Percentiles rank a stretch among this genome's conserved stretches.
Conservation (phyloP, 495 filamentous ascomycete species). For the Penicillium fimorum region DNA sequence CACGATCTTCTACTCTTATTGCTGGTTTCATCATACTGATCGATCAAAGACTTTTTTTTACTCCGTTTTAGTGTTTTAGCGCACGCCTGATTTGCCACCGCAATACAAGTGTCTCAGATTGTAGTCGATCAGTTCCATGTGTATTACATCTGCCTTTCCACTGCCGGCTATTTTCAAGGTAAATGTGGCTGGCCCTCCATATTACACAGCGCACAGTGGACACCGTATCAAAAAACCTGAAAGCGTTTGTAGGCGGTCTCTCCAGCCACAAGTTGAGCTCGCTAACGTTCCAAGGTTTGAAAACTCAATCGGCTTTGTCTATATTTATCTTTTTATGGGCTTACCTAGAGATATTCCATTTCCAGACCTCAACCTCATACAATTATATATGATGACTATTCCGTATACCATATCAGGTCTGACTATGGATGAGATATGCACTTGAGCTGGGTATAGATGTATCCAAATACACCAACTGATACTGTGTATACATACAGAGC, state of each 20-base stretch:
- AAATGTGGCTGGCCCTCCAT: conserved; percentile 6
- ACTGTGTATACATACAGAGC: conserved; percentile 7
- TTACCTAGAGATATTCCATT: not conserved
- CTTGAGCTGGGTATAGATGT: not conserved
- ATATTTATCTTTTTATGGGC: conserved; percentile 1
- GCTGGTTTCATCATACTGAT: not conserved
- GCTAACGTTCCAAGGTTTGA: not conserved
- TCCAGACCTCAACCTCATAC: not conserved
- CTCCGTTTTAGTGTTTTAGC: not conserved
- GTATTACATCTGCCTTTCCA: conserved; percentile 9
- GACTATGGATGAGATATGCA: not conserved
- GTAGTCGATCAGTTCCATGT: conserved; percentile 1
- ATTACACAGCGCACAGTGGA: conserved; percentile 6
- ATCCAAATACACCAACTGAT: not conserved
- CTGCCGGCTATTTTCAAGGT: conserved; percentile 3
- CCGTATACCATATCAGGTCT: not conserved
- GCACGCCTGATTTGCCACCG: conserved; percentile 16
- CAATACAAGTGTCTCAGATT: conserved; percentile 10
- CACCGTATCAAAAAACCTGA: conserved; percentile 6
- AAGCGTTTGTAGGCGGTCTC: not conserved
- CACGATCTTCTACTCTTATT: conserved; percentile 5
- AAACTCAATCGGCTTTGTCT: conserved; percentile 1
- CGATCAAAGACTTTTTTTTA: not conserved
- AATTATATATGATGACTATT: not conserved
- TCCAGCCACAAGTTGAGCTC: not conserved